Evolutionary conservation across 2,329 filamentous ascomycete genomes (phyloP).

Genomic region (Aspergillus felis): DNA sequence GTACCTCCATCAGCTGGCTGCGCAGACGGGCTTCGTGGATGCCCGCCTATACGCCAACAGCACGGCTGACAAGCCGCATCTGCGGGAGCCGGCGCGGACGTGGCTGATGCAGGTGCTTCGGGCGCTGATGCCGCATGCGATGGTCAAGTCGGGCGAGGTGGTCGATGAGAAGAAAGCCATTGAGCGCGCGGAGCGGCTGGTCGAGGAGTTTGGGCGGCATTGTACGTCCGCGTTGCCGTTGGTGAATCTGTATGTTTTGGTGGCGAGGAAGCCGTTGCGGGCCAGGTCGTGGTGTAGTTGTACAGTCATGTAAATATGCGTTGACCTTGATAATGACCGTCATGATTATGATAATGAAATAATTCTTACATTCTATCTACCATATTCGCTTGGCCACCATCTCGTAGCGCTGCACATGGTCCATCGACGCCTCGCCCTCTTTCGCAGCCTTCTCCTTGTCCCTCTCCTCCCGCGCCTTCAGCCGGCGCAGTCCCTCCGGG

Average conservation of each 20-base stretch:
- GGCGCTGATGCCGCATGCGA: constrained; percentile 9
- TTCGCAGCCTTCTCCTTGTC: constrained; percentile 55
- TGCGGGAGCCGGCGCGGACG: constrained; percentile 7
- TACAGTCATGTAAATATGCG: neutral
- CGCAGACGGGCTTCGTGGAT: constrained; percentile 4
- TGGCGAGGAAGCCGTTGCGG: constrained; percentile 9
- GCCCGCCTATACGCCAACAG: constrained; percentile 11
- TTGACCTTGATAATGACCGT: neutral
- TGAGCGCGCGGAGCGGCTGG: constrained; percentile 7
- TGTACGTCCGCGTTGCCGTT: constrained; percentile 10
- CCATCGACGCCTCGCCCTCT: constrained; percentile 56
- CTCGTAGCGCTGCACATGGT: constrained; percentile 73
- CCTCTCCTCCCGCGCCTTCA: constrained; percentile 60
- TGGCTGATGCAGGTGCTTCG: constrained; percentile 16
- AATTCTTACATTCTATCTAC: constrained; percentile 47
- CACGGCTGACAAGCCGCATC: constrained; percentile 8
- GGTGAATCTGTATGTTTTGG: constrained; percentile 16
- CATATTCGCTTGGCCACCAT: constrained; percentile 98
- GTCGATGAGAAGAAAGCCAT: constrained; percentile 3
- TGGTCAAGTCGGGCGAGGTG: constrained; percentile 11
- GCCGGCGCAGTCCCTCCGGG: constrained; percentile 61
- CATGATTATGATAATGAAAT: neutral
- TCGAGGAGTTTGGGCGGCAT: constrained; percentile 15
- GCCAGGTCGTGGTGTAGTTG: neutral
- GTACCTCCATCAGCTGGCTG: constrained; percentile 11